phyloP scores from a whole-genome alignment of 2,329 filamentous ascomycete species.

The Curvularia sp. region DNA sequence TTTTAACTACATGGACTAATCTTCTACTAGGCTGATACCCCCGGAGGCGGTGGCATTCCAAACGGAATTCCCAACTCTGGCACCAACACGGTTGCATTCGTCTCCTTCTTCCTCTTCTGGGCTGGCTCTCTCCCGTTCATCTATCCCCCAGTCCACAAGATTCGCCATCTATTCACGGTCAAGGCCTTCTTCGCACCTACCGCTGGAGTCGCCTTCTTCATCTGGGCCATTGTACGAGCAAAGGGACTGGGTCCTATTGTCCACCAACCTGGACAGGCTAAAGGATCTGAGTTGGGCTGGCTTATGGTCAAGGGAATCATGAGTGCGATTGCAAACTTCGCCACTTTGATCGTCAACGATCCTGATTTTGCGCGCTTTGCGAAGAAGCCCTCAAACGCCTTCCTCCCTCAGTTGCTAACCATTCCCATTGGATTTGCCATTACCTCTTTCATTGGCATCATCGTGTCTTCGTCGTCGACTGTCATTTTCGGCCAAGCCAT shows the following conservation, averaged over 20 bases:
- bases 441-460: conserved; percentile 78
- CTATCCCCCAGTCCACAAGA: conserved; percentile 88
- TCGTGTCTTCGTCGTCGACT: conserved; percentile 56
- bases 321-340: conserved; percentile 89
- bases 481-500: conserved; percentile 53
- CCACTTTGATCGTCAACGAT: conserved; percentile 80
- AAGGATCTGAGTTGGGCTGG: conserved; percentile 78
- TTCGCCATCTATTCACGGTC: conserved; percentile 88
- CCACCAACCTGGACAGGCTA: conserved; percentile 66
- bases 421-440: conserved; percentile 61
- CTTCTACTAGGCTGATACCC: conserved; percentile 10
- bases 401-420: conserved; percentile 76
- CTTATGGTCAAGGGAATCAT: conserved; percentile 84
- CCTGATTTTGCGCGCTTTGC: conserved; percentile 89
- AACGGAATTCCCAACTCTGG: conserved; percentile 74
- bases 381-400: conserved; percentile 73
- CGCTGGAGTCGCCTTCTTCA: conserved; percentile 84
- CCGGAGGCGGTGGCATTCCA: conserved; percentile 57
- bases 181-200: conserved; percentile 85
- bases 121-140: conserved; percentile 79
- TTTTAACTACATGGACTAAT: conserved; percentile 6
- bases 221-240: conserved; percentile 83
- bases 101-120: conserved; percentile 90
- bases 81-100: conserved; percentile 76
- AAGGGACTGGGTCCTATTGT: conserved; percentile 85